Evolutionary conservation across 768 basidiomycete species (phyloP).

Genomic region (Daedaleopsis nitida): DNA sequence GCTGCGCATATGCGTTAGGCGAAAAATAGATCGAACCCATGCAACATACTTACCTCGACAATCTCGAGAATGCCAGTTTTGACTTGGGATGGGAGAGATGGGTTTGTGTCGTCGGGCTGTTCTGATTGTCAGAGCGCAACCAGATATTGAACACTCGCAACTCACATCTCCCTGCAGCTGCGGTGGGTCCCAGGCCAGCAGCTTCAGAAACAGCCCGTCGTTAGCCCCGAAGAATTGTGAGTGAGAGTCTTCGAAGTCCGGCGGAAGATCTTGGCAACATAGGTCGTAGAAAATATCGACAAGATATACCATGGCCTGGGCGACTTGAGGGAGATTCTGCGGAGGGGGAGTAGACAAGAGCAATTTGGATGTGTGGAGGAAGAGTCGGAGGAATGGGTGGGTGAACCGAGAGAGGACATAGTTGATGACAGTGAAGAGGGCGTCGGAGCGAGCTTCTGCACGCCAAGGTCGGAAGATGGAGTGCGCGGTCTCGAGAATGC

Average conservation of each 20-base stretch:
- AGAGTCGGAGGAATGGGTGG: constrained; percentile 80
- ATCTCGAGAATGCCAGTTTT: constrained; percentile 91
- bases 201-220: constrained; percentile 74
- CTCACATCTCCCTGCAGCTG: constrained; percentile 72
- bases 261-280: constrained; percentile 93
- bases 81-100: constrained; percentile 86
- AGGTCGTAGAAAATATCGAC: constrained; percentile 92
- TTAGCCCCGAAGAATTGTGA: constrained; percentile 76
- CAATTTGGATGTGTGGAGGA: constrained; percentile 61
- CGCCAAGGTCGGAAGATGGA: constrained; percentile 96
- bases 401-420: constrained; percentile 84
- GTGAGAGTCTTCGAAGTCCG: constrained; percentile 88
- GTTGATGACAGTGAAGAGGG: constrained; percentile 89
- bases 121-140: not conserved
- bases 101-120: constrained; percentile 77
- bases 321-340: constrained; percentile 50
- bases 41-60: constrained; percentile 58
- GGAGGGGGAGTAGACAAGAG: constrained; percentile 47
- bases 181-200: constrained; percentile 77
- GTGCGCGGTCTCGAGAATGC: constrained; percentile 92
- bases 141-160: constrained; percentile 10
- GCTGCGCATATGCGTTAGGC: constrained; percentile 37
- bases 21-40: not conserved
- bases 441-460: constrained; percentile 83
- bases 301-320: constrained; percentile 76